Base-by-base conservation (phyloP, 2,329 filamentous ascomycete genomes). In the Colletotrichum liriopes region DNA sequence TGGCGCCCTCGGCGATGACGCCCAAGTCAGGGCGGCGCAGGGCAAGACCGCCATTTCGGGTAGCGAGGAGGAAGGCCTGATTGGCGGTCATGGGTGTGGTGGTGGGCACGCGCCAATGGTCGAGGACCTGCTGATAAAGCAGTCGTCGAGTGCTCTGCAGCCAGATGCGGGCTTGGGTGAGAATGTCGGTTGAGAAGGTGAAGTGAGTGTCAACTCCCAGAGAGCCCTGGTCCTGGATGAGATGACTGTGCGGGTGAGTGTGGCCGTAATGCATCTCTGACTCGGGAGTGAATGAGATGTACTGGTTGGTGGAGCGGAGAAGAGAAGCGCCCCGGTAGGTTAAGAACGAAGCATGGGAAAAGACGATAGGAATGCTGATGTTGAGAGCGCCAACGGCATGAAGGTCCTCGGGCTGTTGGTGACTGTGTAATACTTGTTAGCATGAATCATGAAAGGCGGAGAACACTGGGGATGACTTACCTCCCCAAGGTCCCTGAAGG, bases 221-320 rank as follows among this genome's bases (percentile, higher is more conserved):
- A 1, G 86, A 78, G 1, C 83, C 84, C 73, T 90, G 87, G 75
- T 90, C 88, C 37, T 83, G 83, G 37, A 86, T 80, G 11, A 81
- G 76, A 65, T 86, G 81, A 23, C 80, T 82, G 47, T 78, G 76
- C 1, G 82, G 81, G 69, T 90, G 86, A 0, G 79, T 81, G 74
- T 89, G 87, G n/a, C 89, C 88, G 77, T 86, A 90, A 76, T 89
- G 87, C 82, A 89, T 86, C 75, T 91, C 89, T 0, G 86, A 88
- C 75, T 91, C 89, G 1, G 88, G 87, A 0, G 89, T 90, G 70
- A 88, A 88, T 63, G 87, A 88, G 52, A 91, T 78, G 78, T 86
- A 86, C 62, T 89, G 84, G 77, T 90, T 86, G 2, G 83, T 83
- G 0, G 78, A 71, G 14, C 86, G 85, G 0, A 90, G 82, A 0